Conservation (phyloP, 2,329 filamentous ascomycete species). For the Aureobasidium musti region DNA sequence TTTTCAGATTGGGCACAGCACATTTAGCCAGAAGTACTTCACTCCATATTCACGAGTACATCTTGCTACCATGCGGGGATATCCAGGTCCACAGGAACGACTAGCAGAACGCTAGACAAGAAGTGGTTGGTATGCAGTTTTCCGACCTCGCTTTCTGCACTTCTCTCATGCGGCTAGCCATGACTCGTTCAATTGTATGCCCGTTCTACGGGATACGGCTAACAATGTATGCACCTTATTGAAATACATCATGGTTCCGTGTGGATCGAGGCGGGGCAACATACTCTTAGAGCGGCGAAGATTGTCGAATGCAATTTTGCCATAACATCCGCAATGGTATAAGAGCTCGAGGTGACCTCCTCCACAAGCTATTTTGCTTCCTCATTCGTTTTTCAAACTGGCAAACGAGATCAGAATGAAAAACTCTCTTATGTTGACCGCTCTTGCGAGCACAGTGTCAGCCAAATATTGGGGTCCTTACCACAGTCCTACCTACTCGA, state of each 20-base stretch:
- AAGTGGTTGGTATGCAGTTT: background rate
- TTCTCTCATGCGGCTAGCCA: background rate
- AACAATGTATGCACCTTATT: background rate
- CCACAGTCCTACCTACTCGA: background rate
- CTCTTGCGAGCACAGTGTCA: background rate
- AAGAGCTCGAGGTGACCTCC: background rate
- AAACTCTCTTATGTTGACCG: background rate
- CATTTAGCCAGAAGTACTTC: conserved; percentile 23
- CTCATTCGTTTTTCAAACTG: background rate
- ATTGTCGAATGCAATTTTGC: background rate
- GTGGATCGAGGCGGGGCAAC: background rate
- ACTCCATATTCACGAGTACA: background rate
- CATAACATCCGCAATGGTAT: conserved; percentile 1
- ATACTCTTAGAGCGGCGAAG: background rate
- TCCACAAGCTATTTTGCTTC: too few species aligned
- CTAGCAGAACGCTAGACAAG: background rate
- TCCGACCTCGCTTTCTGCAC: background rate
- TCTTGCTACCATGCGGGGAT: conserved; percentile 5
- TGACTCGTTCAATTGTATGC: background rate
- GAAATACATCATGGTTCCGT: background rate
- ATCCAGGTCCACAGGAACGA: background rate
- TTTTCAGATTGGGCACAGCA: conserved; percentile 1
- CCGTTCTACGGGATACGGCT: background rate
- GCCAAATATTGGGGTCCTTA: background rate
- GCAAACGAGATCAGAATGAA: background rate